These are phyloP conservation scores for Fusarium odoratissimum DNA, from an alignment of 2,329 filamentous ascomycete species.

Conservation along the genomic window DNA sequence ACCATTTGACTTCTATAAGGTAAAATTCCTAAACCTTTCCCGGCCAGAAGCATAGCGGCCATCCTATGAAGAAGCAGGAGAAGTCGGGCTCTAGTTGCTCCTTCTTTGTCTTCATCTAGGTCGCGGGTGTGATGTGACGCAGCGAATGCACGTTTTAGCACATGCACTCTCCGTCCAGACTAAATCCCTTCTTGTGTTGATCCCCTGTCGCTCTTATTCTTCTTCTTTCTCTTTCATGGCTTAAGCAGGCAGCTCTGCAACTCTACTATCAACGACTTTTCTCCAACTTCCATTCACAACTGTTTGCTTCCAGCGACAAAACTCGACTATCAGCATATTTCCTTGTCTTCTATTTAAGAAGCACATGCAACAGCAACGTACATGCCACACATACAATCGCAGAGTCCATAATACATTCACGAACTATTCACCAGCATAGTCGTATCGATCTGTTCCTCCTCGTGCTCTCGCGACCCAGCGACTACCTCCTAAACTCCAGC, in stretches of 20 bases:
- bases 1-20: slow-evolving; percentile 29
- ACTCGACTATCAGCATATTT: slow-evolving; percentile 1
- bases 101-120: slow-evolving; percentile 33
- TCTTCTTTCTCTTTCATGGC: slow-evolving; percentile 20
- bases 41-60: slow-evolving; percentile 15
- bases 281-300: slow-evolving; percentile 1
- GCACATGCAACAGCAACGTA: slow-evolving; percentile 2
- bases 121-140: slow-evolving; percentile 36
- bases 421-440: slow-evolving; percentile 10
- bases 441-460: slow-evolving; percentile 9
- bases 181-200: slow-evolving; percentile 17
- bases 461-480: slow-evolving; percentile 1
- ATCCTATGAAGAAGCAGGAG: slow-evolving; percentile 27
- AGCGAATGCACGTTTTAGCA: slow-evolving; percentile 36
- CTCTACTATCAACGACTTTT: not conserved
- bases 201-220: slow-evolving; percentile 36
- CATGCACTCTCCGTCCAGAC: slow-evolving; percentile 32
- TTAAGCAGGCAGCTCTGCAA: slow-evolving; percentile 24
- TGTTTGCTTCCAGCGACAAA: not conserved
- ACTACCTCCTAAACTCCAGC: not conserved
- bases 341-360: not conserved
- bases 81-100: slow-evolving; percentile 17
- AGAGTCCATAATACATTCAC: slow-evolving; percentile 16
- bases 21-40: slow-evolving; percentile 27
- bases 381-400: slow-evolving; percentile 6